Percentiles rank a stretch among this genome's conserved stretches.
phyloP scores from a whole-genome alignment of 1,139 yeast genomes.

The Geotrichum bryndzae region DNA sequence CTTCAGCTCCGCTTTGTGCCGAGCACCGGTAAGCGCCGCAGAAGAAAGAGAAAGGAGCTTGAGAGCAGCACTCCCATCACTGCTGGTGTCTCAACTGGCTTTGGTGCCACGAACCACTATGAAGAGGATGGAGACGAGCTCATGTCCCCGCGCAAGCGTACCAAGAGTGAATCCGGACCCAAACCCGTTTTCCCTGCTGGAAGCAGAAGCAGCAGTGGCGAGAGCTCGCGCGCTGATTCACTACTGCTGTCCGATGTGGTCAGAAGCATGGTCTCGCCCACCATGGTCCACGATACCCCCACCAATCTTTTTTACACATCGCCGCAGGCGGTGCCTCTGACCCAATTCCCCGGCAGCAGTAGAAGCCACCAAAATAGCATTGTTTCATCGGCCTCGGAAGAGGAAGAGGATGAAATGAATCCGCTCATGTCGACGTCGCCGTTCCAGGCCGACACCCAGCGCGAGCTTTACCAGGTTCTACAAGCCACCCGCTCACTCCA shows the following conservation, averaged over 20 bases:
- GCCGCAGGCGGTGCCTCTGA: slow-evolving; percentile 6
- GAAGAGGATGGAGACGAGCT: background rate
- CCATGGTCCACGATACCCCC: background rate
- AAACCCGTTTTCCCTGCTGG: background rate
- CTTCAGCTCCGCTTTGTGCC: slow-evolving; percentile 33
- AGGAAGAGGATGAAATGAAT: slow-evolving; percentile 1
- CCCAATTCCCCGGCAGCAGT: background rate
- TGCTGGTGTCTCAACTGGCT: background rate
- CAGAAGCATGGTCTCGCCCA: slow-evolving; percentile 1
- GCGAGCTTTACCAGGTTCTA: slow-evolving; percentile 36
- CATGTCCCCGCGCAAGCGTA: slow-evolving; percentile 6
- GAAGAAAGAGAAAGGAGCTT: slow-evolving; percentile 2
- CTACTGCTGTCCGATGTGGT: background rate
- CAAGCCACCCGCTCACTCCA: slow-evolving; percentile 41
- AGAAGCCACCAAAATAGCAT: background rate
- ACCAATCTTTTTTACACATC: slow-evolving; percentile 4
- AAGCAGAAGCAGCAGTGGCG: background rate
- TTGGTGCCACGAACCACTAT: background rate
- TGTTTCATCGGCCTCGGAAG: slow-evolving; percentile 3
- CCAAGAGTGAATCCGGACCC: slow-evolving; percentile 9
- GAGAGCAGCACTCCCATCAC: background rate
- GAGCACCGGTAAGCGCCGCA: slow-evolving; percentile 8
- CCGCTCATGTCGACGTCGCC: slow-evolving; percentile 3
- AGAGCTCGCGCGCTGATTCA: background rate
- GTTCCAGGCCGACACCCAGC: slow-evolving; percentile 25